A percentile compares a stretch with the other conserved stretches of the same genome.
Conservation (phyloP, 2,329 filamentous ascomycete species). For the Penicillium sp. region DNA sequence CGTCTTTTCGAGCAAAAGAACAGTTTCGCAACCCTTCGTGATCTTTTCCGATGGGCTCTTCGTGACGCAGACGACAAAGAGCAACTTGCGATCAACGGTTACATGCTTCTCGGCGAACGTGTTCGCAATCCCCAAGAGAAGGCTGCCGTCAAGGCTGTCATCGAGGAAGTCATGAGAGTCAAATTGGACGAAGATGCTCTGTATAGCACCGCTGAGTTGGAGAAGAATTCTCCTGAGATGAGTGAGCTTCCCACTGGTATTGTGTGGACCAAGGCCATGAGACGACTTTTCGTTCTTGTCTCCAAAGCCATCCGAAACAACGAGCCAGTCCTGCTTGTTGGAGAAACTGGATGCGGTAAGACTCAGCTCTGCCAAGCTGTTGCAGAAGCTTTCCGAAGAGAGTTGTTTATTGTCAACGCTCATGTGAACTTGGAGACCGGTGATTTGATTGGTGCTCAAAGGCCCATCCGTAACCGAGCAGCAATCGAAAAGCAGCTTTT, state of each 20-base stretch:
- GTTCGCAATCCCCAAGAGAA: constrained; percentile 91
- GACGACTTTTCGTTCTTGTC: constrained; percentile 86
- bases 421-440: constrained; percentile 98
- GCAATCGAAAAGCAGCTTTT: constrained; percentile 68
- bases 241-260: constrained; percentile 51
- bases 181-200: constrained; percentile 72
- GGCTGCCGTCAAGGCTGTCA: constrained; percentile 77
- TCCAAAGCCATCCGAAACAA: constrained; percentile 82
- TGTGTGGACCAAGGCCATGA: constrained; percentile 96
- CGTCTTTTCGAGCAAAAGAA: constrained; percentile 95
- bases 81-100: constrained; percentile 87
- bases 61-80: constrained; percentile 82
- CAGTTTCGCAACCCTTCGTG: constrained; percentile 92
- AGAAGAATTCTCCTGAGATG: constrained; percentile 56
- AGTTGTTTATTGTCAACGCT: constrained; percentile 89
- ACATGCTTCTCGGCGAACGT: constrained; percentile 92
- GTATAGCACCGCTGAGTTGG: constrained; percentile 65
- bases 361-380: constrained; percentile 94
- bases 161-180: constrained; percentile 89
- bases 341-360: constrained; percentile 97
- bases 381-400: constrained; percentile 74
- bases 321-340: constrained; percentile 90
- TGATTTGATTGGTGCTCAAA: constrained; percentile 92
- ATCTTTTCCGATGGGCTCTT: constrained; percentile 93
- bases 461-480: constrained; percentile 83